phyloP scores from a whole-genome alignment of 1,139 yeast genomes.

The Saccharomycopsis phalli region DNA sequence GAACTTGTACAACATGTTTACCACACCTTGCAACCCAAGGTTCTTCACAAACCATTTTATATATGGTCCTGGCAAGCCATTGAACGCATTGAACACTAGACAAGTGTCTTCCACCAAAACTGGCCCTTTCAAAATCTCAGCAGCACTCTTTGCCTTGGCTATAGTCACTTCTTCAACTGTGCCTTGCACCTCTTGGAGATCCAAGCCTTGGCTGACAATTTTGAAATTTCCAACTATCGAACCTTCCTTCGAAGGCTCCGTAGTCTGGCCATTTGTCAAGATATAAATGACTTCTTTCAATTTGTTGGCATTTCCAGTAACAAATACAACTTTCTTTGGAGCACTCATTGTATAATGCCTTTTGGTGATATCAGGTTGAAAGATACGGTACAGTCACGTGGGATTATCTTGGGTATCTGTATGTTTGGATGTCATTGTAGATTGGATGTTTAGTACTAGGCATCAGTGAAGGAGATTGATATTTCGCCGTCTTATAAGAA shows the following conservation, averaged over 20 bases:
- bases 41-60: conserved; percentile 80
- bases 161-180: conserved; percentile 71
- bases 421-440: too few species aligned
- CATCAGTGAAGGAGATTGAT: too few species aligned
- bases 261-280: conserved; percentile 33
- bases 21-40: conserved; percentile 66
- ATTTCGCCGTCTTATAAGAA: too few species aligned
- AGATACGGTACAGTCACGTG: too few species aligned
- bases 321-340: conserved; percentile 36
- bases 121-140: conserved; percentile 53
- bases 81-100: conserved; percentile 70
- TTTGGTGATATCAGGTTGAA: too few species aligned
- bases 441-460: too few species aligned
- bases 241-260: conserved; percentile 22
- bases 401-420: too few species aligned
- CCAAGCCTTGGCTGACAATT: conserved; percentile 56
- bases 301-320: conserved; percentile 85
- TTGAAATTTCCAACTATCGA: conserved; percentile 42
- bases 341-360: too few species aligned
- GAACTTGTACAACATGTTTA: conserved; percentile 68
- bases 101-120: conserved; percentile 95
- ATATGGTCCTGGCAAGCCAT: conserved; percentile 87
- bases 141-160: conserved; percentile 77
- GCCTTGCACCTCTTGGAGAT: conserved; percentile 88
- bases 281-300: conserved; percentile 76